These are phyloP conservation scores for Waltergamsia citrina DNA, from an alignment of 2,329 filamentous ascomycete species.

Conservation along the genomic window DNA sequence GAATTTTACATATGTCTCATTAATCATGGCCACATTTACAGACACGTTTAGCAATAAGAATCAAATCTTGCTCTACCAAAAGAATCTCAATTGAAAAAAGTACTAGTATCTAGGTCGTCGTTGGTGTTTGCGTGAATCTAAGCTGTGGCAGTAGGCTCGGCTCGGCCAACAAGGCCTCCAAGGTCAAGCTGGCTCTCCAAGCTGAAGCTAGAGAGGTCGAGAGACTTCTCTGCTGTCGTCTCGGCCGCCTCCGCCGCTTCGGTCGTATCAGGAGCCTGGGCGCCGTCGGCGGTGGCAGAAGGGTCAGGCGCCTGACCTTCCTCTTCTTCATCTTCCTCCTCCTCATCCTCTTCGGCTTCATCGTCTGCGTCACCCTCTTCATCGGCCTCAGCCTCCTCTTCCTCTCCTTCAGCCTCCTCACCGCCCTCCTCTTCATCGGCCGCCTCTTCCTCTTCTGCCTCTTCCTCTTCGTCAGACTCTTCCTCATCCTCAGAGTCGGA, in stretches of 20 bases:
- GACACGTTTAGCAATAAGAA: too few species aligned
- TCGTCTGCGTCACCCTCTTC: constrained; percentile 7
- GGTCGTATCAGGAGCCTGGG: constrained; percentile 6
- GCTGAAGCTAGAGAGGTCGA: constrained; percentile 29
- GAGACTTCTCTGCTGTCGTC: constrained; percentile 11
- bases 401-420: background rate
- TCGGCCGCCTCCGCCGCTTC: constrained; percentile 9
- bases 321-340: background rate
- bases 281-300: constrained; percentile 8
- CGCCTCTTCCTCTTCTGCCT: background rate
- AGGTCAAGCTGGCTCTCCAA: constrained; percentile 33
- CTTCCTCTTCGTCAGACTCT: background rate
- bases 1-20: too few species aligned
- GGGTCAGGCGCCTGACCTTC: background rate
- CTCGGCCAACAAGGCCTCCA: constrained; percentile 15
- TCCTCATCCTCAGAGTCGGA: background rate
- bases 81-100: too few species aligned
- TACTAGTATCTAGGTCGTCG: background rate
- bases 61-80: too few species aligned
- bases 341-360: constrained; percentile 6
- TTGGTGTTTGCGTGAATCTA: background rate
- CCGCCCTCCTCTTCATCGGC: background rate
- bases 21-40: too few species aligned
- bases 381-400: background rate
- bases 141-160: background rate